These are phyloP conservation scores for Ogataea minuta DNA, from an alignment of 805 yeast species.

Conservation along the genomic window DNA sequence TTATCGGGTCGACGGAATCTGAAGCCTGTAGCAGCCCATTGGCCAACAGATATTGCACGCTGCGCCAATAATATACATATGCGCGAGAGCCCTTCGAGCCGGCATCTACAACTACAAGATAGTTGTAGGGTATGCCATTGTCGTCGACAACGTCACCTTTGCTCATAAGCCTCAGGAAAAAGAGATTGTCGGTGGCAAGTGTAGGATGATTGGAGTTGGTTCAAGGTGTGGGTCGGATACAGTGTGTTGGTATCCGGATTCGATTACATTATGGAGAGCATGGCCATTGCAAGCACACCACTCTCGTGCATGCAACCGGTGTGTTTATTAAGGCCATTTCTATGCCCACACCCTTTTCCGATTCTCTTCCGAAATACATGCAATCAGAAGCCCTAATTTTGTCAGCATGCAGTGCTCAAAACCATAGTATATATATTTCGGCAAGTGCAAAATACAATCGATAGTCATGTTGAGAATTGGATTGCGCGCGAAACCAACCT, in stretches of 20 bases:
- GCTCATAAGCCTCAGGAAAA: neutral
- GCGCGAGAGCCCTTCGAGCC: conserved; percentile 68
- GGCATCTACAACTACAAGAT: conserved; percentile 60
- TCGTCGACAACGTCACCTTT: conserved; percentile 33
- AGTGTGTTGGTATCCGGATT: conserved; percentile 3
- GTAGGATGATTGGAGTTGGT: neutral
- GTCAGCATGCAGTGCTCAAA: conserved; percentile 11
- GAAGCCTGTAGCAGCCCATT: conserved; percentile 15
- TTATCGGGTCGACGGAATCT: conserved; percentile 3
- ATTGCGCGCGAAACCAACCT: conserved; percentile 8
- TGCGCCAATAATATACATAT: conserved; percentile 55
- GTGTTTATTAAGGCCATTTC: no score
- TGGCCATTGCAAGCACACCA: neutral
- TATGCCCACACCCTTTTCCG: conserved; percentile 2
- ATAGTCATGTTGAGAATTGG: conserved; percentile 9
- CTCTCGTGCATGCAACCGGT: no score
- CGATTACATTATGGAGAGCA: neutral
- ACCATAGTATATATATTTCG: conserved; percentile 5
- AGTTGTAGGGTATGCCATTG: conserved; percentile 53
- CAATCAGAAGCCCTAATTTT: conserved; percentile 12
- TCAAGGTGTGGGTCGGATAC: conserved; percentile 8
- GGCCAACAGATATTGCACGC: conserved; percentile 32
- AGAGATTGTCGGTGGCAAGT: conserved; percentile 1
- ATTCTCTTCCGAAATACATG: conserved; percentile 7
- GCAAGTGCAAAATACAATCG: conserved; percentile 4